Conservation (phyloP, 805 yeast species). For the Trichomonascus vanleenenianus region DNA sequence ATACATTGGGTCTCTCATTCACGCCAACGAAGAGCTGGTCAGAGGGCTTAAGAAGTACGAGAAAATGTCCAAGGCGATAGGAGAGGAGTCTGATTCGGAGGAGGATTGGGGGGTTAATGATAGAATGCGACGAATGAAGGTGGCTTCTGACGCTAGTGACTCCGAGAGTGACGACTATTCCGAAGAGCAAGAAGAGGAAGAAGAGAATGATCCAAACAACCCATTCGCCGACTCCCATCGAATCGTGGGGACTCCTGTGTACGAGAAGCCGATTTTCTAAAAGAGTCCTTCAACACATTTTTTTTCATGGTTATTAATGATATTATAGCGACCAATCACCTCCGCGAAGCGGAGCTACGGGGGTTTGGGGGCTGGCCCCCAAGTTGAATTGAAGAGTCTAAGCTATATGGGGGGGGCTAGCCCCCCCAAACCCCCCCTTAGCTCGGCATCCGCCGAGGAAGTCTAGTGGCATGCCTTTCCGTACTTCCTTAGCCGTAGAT, state of each 20-base stretch:
- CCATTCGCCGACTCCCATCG: constrained; percentile 50
- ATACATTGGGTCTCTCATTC: constrained; percentile 76
- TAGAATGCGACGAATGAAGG: constrained; percentile 1
- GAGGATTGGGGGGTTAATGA: constrained; percentile 19
- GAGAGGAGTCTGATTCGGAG: constrained; percentile 24
- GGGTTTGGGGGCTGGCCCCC: too few relatives aligned
- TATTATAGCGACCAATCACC: too few relatives aligned
- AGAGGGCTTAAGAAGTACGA: constrained; percentile 64
- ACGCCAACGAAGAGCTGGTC: constrained; percentile 87
- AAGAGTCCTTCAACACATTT: too few relatives aligned
- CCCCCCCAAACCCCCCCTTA: too few relatives aligned
- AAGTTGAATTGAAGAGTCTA: too few relatives aligned
- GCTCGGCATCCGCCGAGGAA: too few relatives aligned
- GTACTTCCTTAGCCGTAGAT: too few relatives aligned
- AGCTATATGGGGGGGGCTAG: too few relatives aligned
- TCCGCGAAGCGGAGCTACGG: too few relatives aligned
- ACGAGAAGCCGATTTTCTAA: constrained; percentile 1
- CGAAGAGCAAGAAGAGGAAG: constrained; percentile 31
- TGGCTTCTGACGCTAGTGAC: neutral
- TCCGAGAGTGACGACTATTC: neutral
- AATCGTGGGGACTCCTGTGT: constrained; percentile 16
- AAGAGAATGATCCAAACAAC: constrained; percentile 29
- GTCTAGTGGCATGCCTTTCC: too few relatives aligned
- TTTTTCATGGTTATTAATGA: too few relatives aligned
- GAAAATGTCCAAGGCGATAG: constrained; percentile 39